Base-by-base conservation (phyloP, 768 basidiomycete genomes). In the Auriscalpium vulgare region DNA sequence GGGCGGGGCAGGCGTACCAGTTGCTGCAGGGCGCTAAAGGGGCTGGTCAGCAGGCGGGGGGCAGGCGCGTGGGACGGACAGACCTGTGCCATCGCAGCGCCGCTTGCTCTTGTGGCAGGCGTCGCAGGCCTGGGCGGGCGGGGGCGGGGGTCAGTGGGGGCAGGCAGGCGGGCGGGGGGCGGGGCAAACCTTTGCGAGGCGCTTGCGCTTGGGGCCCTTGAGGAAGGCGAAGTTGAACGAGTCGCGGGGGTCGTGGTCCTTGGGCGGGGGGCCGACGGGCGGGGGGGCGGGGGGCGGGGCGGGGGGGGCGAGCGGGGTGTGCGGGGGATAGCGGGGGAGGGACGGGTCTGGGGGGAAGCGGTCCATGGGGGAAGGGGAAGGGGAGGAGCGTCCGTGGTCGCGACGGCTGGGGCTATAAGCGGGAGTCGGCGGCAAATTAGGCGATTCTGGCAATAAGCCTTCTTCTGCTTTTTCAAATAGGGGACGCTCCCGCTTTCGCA, bases 41-140 rank as follows among this genome's bases (percentile, higher is more conserved):
- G 53, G 19, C 51, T 52, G 53, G 45, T 48, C 19, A 50, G 51
- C 8, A 56, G 7, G 21, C 49, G 34, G 37, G 60, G 51, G 55
- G 46, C 17, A 40, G 51, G 29, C 21, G 43, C 47, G 17, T 34
- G 50, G 36, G 53, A 55, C 50, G 74, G 21, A 82, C 56, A 58
- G 21, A 85, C 87, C 83, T 58, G 85, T 88, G 36, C 88, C 88
- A 70, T 90, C 88, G 70, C 88, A 91, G 49, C 88, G 81, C 23
- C 89, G 81, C 67, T 91, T 91, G 71, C 83, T 85, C 69, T 87
- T 88, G 67, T 91, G 90, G 67, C 89, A 91, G 53, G 86, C 84
- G 69, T 89, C 86, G 70, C 89, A 91, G 50, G 89, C 78, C 78
- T 80, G 56, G 37, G n/a, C 49, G 50, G 46, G 14, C n/a, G n/a